Evolutionary conservation across 2,329 filamentous ascomycete species (phyloP), one percentile per base, ranked within the genome.

Genomic region (Ophiostoma sp.): DNA sequence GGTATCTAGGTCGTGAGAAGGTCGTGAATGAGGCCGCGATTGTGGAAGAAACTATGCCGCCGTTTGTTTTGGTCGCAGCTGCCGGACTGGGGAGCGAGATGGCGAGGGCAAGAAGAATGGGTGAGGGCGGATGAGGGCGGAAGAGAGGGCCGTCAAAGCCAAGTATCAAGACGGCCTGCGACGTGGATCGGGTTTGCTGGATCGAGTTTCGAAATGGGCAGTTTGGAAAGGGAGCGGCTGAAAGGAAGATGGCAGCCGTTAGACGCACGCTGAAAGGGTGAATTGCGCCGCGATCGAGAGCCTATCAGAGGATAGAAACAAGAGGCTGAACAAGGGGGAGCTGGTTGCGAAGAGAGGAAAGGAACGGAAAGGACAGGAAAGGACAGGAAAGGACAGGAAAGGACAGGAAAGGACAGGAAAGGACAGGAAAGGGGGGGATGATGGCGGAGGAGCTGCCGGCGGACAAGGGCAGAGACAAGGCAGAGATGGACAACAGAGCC

Each of bases 121-220:
- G 5, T 4, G 45, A 36, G 52, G 27, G 49, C n/a, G 12, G 27
- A 12, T 27, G 27, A 60, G 11, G 49, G 27, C n/a, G 8, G 18
- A 27, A 60, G 55, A 60, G 55, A n/a, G 27, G 55, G 38, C 27
- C 55, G 55, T 60, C 27, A 12, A 38, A 38, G 55, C 55, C 55
- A 40, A 16, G 27, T 60, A 60, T 60, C 55, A 38, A 60, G 38
- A 60, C 27, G 55, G 55, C n/a, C 49, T 18, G 47, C 27, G 49
- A 55, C 55, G 27, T 60, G 55, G 55, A 36, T 36, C 12, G 27
- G 55, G 38, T 27, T 12, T 60, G 27, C 55, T 60, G 27, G 7
- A 60, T 38, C 12, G 55, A 36, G 27, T 38, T 38, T 60, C 27
- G 27, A 60, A 60, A 18, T 27, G 49, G 7, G 18, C 18, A 36